Evolutionary conservation across 2,329 filamentous ascomycete species (phyloP), one percentile per base, ranked within the genome.

Genomic region (Lachnellula cervina): DNA sequence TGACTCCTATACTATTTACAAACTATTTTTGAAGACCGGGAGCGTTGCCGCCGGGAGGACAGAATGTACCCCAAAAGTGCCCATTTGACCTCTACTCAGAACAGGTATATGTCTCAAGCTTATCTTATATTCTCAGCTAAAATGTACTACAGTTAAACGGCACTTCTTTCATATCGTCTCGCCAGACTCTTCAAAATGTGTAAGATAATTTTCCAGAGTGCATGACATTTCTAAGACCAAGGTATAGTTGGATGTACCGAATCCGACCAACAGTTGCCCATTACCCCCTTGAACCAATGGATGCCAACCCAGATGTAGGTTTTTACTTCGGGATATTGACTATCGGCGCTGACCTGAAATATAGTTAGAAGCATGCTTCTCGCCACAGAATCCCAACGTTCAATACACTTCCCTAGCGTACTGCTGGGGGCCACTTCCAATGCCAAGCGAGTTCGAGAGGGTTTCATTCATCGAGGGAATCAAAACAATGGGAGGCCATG

Each of bases 141-240:
- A 3, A 3, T 32, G 2, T 32, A 9, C 9, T 32, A 2, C 4
- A 49, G 16, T 14, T 49, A 14, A 49, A n/a, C 13, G 47, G 25
- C 6, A 35, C 47, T 3, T 34, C 47, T 4, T 49, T 49, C 13
- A 34, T 49, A 6, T 34, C 47, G 9, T 17, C 25, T 11, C 47
- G 47, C 2, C 8, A 19, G 6, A 35, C 32, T 88, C 16, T 89
- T 59, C 66, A 90, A 89, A 66, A 91, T 90, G 53, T 74, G 74
- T 79, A 32, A 32, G 28, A 32, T 32, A 32, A 11, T 4, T 8
- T 8, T 32, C 28, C 9, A 32, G 28, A 11, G 8, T 32, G 11
- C 2, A 32, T 11, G 28, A 8, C 28, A 32, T 11, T 32, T 32
- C 9, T 32, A 32, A 25, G 9, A 2, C 28, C 28, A 32, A 32